These are phyloP conservation scores for Tuber umbilicatum DNA, from an alignment of 495 filamentous ascomycete species.

Conservation along the genomic window DNA sequence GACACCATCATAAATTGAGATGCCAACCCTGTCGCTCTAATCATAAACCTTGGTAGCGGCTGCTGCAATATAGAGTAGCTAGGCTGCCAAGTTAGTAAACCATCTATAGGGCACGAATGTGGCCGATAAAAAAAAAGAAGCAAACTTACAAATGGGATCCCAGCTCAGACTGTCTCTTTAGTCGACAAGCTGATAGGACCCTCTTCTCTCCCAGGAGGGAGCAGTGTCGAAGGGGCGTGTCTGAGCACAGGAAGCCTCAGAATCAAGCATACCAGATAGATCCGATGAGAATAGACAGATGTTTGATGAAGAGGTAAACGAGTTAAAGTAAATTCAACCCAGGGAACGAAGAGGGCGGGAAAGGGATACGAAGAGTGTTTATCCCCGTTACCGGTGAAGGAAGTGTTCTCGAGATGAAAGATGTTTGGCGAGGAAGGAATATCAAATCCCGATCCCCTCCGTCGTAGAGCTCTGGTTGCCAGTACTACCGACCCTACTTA, in stretches of 20 bases:
- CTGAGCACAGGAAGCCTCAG: background rate
- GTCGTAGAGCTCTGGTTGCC: too few relatives aligned
- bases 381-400: background rate
- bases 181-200: constrained; percentile 19
- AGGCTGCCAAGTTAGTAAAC: constrained; percentile 6
- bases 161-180: constrained; percentile 26
- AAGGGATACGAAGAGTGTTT: background rate
- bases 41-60: constrained; percentile 51
- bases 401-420: background rate
- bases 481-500: too few relatives aligned
- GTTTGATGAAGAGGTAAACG: background rate
- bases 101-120: background rate
- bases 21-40: constrained; percentile 52
- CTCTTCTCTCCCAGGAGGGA: constrained; percentile 10
- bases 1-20: constrained; percentile 66
- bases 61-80: constrained; percentile 62
- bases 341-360: background rate
- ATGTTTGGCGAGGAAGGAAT: background rate
- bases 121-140: background rate
- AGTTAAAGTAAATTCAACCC: background rate
- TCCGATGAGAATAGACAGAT: background rate
- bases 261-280: background rate
- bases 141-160: constrained; percentile 30
- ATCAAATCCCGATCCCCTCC: too few relatives aligned
- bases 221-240: background rate